These are phyloP conservation scores for Penicillium sp. DNA, from an alignment of 2,329 filamentous ascomycete species.

Conservation along the genomic window DNA sequence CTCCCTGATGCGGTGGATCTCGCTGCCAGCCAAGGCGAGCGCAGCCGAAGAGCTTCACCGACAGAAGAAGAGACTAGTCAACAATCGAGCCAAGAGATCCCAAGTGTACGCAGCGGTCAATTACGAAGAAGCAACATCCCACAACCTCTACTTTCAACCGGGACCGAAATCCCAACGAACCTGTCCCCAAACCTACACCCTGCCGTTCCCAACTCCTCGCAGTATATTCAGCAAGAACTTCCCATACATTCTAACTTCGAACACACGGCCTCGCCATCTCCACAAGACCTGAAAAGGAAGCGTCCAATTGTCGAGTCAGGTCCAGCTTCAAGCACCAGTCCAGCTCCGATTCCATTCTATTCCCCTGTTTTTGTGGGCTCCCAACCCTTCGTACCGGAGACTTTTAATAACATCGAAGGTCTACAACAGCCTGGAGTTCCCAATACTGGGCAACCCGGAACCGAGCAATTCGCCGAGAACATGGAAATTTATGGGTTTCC, in stretches of 20 bases:
- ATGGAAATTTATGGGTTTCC: constrained; percentile 22
- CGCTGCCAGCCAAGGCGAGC: constrained; percentile 9
- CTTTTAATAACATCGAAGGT: constrained; percentile 6
- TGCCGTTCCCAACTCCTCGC: constrained; percentile 8
- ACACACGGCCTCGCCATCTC: background rate
- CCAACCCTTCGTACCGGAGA: constrained; percentile 10
- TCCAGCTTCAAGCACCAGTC: background rate
- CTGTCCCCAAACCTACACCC: constrained; percentile 1
- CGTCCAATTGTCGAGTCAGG: constrained; percentile 10
- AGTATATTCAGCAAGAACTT: constrained; percentile 9
- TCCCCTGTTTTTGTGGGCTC: constrained; percentile 10
- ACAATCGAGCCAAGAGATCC: constrained; percentile 9
- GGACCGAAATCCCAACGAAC: constrained; percentile 2
- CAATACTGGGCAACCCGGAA: constrained; percentile 8
- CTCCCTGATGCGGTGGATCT: constrained; percentile 26
- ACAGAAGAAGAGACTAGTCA: constrained; percentile 7
- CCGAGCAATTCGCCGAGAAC: constrained; percentile 11
- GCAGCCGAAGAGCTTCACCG: constrained; percentile 17
- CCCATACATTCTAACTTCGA: constrained; percentile 9
- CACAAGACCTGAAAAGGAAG: constrained; percentile 19
- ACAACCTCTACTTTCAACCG: constrained; percentile 4
- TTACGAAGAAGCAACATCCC: background rate
- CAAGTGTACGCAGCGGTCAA: constrained; percentile 3
- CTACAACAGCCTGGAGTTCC: constrained; percentile 8
- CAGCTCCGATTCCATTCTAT: constrained; percentile 7